phyloP scores from a whole-genome alignment of 192 early-diverging fungal genomes.

The Backusella parvicylindrica region DNA sequence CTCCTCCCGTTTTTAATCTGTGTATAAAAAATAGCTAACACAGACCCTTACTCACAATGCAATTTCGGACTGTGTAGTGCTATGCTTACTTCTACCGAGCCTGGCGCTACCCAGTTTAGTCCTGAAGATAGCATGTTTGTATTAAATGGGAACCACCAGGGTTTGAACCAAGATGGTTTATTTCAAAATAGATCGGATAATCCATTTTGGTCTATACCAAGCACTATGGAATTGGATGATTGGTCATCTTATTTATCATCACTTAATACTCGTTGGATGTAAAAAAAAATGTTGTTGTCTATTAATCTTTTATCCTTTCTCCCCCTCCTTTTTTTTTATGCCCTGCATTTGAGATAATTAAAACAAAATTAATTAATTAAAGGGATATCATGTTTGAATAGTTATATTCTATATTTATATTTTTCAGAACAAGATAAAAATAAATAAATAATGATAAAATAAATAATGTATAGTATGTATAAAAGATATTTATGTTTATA shows the following conservation, averaged over 20 bases:
- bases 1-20: not conserved
- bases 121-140: conserved; percentile 1
- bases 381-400: not conserved
- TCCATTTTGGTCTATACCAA: conserved; percentile 33
- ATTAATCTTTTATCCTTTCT: not conserved
- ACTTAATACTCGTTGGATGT: not conserved
- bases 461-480: not conserved
- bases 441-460: not conserved
- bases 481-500: not conserved
- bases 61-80: not conserved
- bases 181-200: conserved; percentile 28
- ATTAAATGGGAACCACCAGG: not conserved
- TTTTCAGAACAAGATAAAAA: not conserved
- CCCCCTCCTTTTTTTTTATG: not conserved
- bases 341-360: not conserved
- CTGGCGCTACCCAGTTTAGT: not conserved
- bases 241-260: conserved; percentile 27
- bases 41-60: not conserved
- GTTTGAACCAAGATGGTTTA: not conserved
- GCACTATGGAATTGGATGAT: conserved; percentile 25
- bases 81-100: not conserved
- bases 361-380: not conserved
- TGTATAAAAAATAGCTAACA: not conserved
- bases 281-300: not conserved
- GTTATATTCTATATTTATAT: not conserved